Percentiles rank a stretch among this genome's conserved stretches.
These are phyloP conservation scores for Xerocomellus dryophilus DNA, from an alignment of 768 basidiomycete species.

Conservation along the genomic window DNA sequence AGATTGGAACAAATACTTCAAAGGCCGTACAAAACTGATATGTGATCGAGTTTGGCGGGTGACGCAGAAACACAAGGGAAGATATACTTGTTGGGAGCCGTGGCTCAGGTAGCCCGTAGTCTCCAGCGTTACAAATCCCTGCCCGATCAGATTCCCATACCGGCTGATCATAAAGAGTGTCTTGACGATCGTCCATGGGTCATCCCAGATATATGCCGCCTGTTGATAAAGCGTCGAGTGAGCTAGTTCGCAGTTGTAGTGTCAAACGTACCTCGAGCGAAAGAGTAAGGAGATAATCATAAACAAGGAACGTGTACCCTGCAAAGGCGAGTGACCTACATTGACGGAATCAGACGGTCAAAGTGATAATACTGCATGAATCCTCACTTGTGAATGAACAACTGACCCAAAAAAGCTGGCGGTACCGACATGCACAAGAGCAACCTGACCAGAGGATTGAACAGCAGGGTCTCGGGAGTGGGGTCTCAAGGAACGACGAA, in stretches of 20 bases:
- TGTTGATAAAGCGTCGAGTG: not conserved
- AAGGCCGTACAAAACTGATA: slow-evolving; percentile 17
- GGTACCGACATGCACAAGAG: not conserved
- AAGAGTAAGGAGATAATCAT: slow-evolving; percentile 29
- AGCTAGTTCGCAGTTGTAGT: no score
- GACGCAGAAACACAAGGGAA: not conserved
- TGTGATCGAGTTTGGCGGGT: not conserved
- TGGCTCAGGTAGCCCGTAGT: slow-evolving; percentile 23
- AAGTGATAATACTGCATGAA: not conserved
- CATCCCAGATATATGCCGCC: slow-evolving; percentile 18
- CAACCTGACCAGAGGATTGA: not conserved
- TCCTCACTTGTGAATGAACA: slow-evolving; percentile 22
- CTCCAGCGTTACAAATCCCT: slow-evolving; percentile 19
- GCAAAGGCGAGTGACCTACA: slow-evolving; percentile 11
- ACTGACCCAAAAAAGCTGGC: not conserved
- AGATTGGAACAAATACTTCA: not conserved
- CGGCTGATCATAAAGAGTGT: slow-evolving; percentile 15
- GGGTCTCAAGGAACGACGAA: no score
- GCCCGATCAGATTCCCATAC: slow-evolving; percentile 20
- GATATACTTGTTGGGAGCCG: slow-evolving; percentile 14
- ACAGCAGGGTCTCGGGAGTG: not conserved
- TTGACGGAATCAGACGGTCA: not conserved
- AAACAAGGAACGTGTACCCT: slow-evolving; percentile 23
- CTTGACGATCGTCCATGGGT: slow-evolving; percentile 15
- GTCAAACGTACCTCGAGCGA: slow-evolving; percentile 22